These are phyloP conservation scores for Chaetomidium leptoderma DNA, from an alignment of 495 filamentous ascomycete genomes.

Conservation along the genomic window DNA sequence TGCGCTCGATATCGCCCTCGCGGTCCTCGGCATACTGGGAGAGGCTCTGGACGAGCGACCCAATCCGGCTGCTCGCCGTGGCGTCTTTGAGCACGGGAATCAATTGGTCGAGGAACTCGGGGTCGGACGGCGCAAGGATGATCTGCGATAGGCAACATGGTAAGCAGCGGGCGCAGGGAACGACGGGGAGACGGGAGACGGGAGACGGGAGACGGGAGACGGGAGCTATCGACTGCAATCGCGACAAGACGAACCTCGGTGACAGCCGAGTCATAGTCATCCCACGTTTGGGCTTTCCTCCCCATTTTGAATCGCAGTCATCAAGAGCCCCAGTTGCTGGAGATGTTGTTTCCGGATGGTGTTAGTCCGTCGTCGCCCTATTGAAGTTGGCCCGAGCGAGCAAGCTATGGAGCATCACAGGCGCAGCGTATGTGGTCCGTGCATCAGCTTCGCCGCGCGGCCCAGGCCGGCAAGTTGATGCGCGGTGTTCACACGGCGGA, in stretches of 20 bases:
- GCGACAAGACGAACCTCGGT: conserved; percentile 36
- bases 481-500: too few relatives aligned
- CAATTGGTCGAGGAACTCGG: conserved; percentile 90
- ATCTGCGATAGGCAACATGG: conserved; percentile 52
- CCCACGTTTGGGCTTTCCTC: conserved; percentile 48
- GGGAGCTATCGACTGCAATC: neutral
- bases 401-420: too few relatives aligned
- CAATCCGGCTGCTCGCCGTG: conserved; percentile 66
- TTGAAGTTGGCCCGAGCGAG: too few relatives aligned
- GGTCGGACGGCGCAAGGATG: conserved; percentile 83
- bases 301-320: conserved; percentile 35
- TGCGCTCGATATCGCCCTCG: conserved; percentile 87
- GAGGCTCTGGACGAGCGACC: conserved; percentile 70
- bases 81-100: conserved; percentile 91
- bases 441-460: too few relatives aligned
- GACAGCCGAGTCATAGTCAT: conserved; percentile 53
- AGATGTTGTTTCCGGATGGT: too few relatives aligned
- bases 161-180: neutral
- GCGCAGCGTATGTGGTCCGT: too few relatives aligned
- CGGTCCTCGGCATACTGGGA: conserved; percentile 76
- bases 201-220: too few relatives aligned
- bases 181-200: too few relatives aligned
- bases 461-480: too few relatives aligned
- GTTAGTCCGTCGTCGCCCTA: too few relatives aligned
- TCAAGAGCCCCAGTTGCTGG: too few relatives aligned